Conservation (phyloP, 2,329 filamentous ascomycete genomes). For the Colletotrichum orchidophilum region DNA sequence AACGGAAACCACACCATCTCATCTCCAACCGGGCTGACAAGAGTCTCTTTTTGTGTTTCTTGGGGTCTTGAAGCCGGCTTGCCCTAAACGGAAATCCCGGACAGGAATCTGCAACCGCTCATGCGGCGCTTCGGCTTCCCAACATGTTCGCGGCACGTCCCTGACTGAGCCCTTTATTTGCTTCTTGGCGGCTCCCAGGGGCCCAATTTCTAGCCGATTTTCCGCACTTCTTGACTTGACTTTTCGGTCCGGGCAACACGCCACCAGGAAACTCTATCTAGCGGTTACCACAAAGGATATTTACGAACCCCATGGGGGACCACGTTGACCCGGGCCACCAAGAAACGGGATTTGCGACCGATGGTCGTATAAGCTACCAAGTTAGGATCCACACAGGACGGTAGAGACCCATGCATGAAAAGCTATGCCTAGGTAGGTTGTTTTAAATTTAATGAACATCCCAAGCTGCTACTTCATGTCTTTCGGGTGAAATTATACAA, state of each 20-base stretch:
- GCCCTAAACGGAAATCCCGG: conserved; percentile 15
- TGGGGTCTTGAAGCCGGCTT: conserved; percentile 2
- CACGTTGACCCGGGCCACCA: neutral
- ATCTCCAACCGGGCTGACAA: neutral
- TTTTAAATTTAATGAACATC: neutral
- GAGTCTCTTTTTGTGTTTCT: neutral
- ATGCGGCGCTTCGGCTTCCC: neutral
- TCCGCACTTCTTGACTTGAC: neutral
- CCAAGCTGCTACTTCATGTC: neutral
- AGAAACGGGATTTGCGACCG: neutral
- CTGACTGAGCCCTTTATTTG: neutral
- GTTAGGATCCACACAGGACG: neutral
- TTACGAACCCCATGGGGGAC: neutral
- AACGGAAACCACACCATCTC: neutral
- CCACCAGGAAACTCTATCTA: neutral
- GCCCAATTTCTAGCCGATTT: neutral
- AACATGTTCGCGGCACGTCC: neutral
- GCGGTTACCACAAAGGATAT: neutral
- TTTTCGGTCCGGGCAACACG: neutral
- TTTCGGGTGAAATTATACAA: neutral
- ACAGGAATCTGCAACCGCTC: neutral
- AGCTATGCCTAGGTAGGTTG: neutral
- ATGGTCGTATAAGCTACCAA: neutral
- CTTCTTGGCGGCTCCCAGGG: neutral
- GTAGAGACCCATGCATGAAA: neutral